Evolutionary conservation across 768 basidiomycete species (phyloP), one percentile per base, ranked within the genome.

Genomic region (Hysterangium stoloniferum): DNA sequence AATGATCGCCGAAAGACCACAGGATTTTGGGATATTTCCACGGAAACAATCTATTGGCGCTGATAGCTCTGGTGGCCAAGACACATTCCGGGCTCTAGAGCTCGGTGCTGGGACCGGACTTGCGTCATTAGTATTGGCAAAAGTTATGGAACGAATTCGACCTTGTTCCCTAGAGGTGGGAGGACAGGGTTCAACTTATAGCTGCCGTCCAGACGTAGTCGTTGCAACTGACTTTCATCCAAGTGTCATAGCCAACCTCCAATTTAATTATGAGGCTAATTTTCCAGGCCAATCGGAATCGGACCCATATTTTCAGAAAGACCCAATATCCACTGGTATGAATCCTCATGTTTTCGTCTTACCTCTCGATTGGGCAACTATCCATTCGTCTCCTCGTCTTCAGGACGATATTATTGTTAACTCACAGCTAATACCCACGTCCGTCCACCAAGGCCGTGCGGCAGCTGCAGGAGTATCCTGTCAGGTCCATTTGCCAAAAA

Each of bases 61-160:
- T 24, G 19, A 6, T 17, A 35, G 17, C 48, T 29, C n/a, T 36
- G 24, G 34, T 28, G 11, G 8, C 8, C 43, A 25, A 42, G 52
- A 44, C 11, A 49, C 52, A 8, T 56, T 75, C 1, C 66, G 74
- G 0, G 56, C 78, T 24, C 67, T 80, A 28, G 79, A 80, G 59
- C 64, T 80, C 0, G 79, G 79, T 11, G 75, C 78, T 4, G 79
- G 79, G 1, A 80, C 79, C 0, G 79, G 79, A 0, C 62, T 80
- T 25, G 72, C 46, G 69, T 71, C 32, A 60, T 79, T 46, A 60
- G 69, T 1, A 55, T 68, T 1, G 69, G 67, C 4, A 70, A 69
- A 29, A 37, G 71, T 1, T 52, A 70, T 25, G 43, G 55, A 31
- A 45, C 49, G 5, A 43, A 20, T 32, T 35, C 47, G 46, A 44